These are phyloP conservation scores for Fusarium buxicola DNA, from an alignment of 2,329 filamentous ascomycete genomes.

Conservation along the genomic window DNA sequence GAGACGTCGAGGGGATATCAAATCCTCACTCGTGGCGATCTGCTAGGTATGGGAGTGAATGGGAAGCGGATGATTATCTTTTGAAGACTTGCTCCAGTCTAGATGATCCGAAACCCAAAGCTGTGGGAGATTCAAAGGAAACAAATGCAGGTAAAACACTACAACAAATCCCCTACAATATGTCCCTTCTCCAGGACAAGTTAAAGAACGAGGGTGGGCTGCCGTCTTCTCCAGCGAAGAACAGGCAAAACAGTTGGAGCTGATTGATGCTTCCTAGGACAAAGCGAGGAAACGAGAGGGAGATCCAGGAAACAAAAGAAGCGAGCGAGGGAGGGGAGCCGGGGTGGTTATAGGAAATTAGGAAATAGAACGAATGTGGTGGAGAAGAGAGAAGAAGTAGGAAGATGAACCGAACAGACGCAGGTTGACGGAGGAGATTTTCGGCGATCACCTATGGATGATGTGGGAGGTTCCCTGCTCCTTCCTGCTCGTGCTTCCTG, in stretches of 20 bases:
- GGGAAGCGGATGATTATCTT: conserved; percentile 22
- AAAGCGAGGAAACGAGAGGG: conserved; percentile 34
- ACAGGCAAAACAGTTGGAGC: conserved; percentile 22
- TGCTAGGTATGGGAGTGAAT: conserved; percentile 23
- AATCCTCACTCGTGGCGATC: conserved; percentile 38
- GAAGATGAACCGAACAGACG: conserved; percentile 32
- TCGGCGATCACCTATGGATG: conserved; percentile 37
- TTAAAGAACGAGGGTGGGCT: conserved; percentile 41
- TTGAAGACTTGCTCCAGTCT: conserved; percentile 44
- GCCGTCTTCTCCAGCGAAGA: conserved; percentile 39
- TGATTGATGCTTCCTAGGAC: conserved; percentile 19
- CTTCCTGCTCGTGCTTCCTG: conserved; percentile 28
- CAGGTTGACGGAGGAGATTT: conserved; percentile 41
- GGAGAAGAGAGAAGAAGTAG: conserved; percentile 28
- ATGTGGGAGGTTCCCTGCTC: conserved; percentile 36
- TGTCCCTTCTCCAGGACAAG: conserved; percentile 20
- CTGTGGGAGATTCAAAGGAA: conserved; percentile 38
- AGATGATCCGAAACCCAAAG: conserved; percentile 36
- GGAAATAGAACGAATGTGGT: conserved; percentile 44
- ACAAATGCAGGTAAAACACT: conserved; percentile 35
- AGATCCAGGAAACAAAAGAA: conserved; percentile 32
- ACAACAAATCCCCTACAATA: conserved; percentile 23
- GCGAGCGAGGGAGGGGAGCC: conserved; percentile 21
- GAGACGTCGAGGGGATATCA: conserved; percentile 43
- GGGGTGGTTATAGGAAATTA: conserved; percentile 43